Conservation (phyloP, 2,329 filamentous ascomycete species). For the Epichloe brachyelytri region DNA sequence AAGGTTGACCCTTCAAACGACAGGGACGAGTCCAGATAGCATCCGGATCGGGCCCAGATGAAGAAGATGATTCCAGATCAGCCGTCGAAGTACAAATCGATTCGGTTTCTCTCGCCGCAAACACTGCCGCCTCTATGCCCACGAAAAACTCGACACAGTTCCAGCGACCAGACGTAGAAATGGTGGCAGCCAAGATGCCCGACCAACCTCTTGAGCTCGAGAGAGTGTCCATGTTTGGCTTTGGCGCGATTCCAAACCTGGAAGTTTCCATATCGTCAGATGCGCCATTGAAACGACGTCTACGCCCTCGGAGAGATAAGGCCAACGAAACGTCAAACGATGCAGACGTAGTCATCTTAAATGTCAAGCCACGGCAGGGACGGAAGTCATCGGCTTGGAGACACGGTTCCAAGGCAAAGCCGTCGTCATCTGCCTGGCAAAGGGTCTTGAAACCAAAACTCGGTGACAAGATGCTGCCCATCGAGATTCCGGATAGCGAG, state of each 20-base stretch:
- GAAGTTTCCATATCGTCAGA: slow-evolving; percentile 2
- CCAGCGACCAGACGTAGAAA: slow-evolving; percentile 6
- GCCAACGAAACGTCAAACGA: background rate
- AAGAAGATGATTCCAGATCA: slow-evolving; percentile 8
- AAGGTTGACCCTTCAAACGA: slow-evolving; percentile 20
- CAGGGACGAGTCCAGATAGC: slow-evolving; percentile 27
- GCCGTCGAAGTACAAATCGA: background rate
- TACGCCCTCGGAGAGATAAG: slow-evolving; percentile 3
- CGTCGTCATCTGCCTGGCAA: background rate
- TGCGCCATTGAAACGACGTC: slow-evolving; percentile 5
- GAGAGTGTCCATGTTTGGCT: slow-evolving; percentile 8
- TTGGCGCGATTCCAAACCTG: slow-evolving; percentile 10
- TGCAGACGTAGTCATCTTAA: background rate
- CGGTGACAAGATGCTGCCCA: background rate
- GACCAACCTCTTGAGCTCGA: background rate
- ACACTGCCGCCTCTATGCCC: slow-evolving; percentile 6
- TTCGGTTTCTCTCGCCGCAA: slow-evolving; percentile 2
- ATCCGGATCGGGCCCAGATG: slow-evolving; percentile 15
- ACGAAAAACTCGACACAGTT: background rate
- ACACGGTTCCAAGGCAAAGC: background rate
- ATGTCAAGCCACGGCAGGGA: background rate
- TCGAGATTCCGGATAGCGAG: slow-evolving; percentile 3
- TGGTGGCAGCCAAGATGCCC: slow-evolving; percentile 9
- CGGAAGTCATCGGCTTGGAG: background rate
- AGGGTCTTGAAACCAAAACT: background rate